phyloP scores from a whole-genome alignment of 164 flowering plant genomes.

The Tetracentron sinense region DNA sequence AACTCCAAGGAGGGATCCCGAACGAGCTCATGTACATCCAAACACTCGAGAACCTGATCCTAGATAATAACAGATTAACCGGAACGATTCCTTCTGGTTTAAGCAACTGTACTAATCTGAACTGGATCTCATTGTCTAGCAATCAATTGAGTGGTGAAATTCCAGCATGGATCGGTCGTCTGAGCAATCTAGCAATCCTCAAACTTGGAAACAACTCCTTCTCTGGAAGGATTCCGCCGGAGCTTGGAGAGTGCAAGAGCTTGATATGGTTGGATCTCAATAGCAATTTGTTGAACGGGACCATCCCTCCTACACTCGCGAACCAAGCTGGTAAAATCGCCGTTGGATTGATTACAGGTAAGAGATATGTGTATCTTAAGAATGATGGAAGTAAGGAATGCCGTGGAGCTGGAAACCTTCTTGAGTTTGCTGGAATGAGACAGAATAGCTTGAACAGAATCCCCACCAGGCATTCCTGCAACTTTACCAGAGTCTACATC shows the following conservation, averaged over 20 bases:
- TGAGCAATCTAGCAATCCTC: conserved; percentile 68
- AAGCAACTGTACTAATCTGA: conserved; percentile 72
- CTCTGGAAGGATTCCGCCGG: conserved; percentile 67
- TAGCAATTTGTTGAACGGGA: conserved; percentile 62
- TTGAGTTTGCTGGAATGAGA: conserved; percentile 84
- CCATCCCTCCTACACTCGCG: conserved; percentile 63
- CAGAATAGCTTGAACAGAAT: conserved; percentile 47
- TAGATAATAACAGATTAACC: conserved; percentile 76
- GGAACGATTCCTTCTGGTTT: conserved; percentile 74
- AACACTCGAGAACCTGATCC: conserved; percentile 67
- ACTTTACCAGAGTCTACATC: conserved; percentile 58
- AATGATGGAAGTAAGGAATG: conserved; percentile 71
- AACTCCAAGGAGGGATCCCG: conserved; percentile 77
- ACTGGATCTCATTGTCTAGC: conserved; percentile 92
- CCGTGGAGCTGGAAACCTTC: conserved; percentile 89
- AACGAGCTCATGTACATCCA: conserved; percentile 44
- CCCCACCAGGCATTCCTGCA: conserved; percentile 65
- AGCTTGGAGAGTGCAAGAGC: conserved; percentile 85
- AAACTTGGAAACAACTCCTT: conserved; percentile 88
- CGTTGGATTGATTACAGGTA: conserved; percentile 57
- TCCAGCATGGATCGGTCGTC: conserved; percentile 64
- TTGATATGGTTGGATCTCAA: conserved; percentile 96
- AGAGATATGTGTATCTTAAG: conserved; percentile 71
- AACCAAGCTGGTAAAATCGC: conserved; percentile 80
- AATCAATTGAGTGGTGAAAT: conserved; percentile 71